Percentiles rank a stretch among this genome's conserved stretches.
Conservation (phyloP, 1,139 yeast species). For the Groenewaldozyma sp. region DNA sequence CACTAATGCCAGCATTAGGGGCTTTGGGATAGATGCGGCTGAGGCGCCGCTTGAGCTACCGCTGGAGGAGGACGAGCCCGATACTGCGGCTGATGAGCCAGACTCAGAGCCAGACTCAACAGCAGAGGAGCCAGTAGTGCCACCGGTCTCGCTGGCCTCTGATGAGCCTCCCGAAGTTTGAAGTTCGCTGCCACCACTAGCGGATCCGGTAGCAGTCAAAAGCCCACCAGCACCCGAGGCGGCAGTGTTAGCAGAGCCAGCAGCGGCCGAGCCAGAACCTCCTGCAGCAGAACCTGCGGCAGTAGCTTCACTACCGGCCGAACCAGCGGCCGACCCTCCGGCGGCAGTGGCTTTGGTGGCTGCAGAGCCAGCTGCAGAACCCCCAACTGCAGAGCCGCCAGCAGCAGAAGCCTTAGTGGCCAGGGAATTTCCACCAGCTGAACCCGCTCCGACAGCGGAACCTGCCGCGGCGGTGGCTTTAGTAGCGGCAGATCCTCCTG, state of each 20-base stretch:
- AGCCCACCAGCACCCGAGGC: background rate
- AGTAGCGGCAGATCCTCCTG: too few relatives aligned
- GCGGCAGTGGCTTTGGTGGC: constrained; percentile 92
- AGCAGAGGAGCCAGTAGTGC: background rate
- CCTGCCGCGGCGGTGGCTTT: constrained; percentile 13
- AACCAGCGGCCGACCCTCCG: constrained; percentile 27
- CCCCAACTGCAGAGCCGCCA: constrained; percentile 81
- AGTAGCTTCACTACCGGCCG: background rate
- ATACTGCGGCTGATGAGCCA: background rate
- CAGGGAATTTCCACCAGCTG: constrained; percentile 14
- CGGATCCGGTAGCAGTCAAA: background rate
- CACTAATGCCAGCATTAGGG: too few relatives aligned
- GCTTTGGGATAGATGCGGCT: too few relatives aligned
- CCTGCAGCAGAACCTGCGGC: background rate
- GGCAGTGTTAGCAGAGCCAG: background rate
- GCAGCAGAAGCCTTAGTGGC: constrained; percentile 32
- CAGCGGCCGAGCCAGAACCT: background rate
- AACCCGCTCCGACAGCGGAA: constrained; percentile 28
- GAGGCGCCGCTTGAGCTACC: too few relatives aligned
- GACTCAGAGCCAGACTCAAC: background rate
- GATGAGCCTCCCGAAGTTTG: too few relatives aligned
- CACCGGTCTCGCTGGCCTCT: too few relatives aligned
- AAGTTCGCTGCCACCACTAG: too few relatives aligned
- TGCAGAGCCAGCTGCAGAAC: constrained; percentile 90
- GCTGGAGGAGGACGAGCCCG: too few relatives aligned